phyloP scores from a whole-genome alignment of 2,329 filamentous ascomycete genomes.

The Metarhizium rileyi region DNA sequence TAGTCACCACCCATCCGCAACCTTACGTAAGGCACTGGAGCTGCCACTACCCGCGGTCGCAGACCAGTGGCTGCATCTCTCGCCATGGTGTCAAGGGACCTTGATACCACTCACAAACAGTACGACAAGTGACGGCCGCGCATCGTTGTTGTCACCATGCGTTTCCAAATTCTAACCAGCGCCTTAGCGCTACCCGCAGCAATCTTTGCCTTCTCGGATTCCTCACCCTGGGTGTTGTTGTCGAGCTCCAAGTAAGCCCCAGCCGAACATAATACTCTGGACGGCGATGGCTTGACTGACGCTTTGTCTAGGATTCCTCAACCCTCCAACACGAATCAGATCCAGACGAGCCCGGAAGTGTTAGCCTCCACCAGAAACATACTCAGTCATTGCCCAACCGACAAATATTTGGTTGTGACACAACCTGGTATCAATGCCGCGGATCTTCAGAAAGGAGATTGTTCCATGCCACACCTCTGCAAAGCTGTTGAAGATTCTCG shows the following conservation, averaged over 20 bases:
- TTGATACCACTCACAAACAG: slow-evolving; percentile 16
- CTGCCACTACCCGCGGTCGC: slow-evolving; percentile 12
- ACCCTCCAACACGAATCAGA: slow-evolving; percentile 26
- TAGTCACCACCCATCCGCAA: neutral
- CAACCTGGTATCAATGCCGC: slow-evolving; percentile 64
- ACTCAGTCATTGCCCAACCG: slow-evolving; percentile 60
- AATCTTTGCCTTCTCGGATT: slow-evolving; percentile 69
- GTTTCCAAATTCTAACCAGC: slow-evolving; percentile 39
- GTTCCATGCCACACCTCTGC: slow-evolving; percentile 44
- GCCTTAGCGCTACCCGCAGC: slow-evolving; percentile 46
- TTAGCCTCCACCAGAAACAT: slow-evolving; percentile 34
- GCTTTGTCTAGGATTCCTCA: slow-evolving; percentile 22
- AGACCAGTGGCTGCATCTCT: slow-evolving; percentile 8
- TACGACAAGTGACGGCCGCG: slow-evolving; percentile 6
- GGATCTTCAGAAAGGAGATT: slow-evolving; percentile 50
- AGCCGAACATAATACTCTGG: slow-evolving; percentile 7
- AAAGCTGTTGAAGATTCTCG: slow-evolving; percentile 25
- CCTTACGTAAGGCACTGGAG: slow-evolving; percentile 19
- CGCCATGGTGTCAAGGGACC: slow-evolving; percentile 8
- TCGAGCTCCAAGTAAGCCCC: slow-evolving; percentile 67
- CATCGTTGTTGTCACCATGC: slow-evolving; percentile 33
- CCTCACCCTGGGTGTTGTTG: slow-evolving; percentile 81
- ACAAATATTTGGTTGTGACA: slow-evolving; percentile 66
- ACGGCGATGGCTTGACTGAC: slow-evolving; percentile 4
- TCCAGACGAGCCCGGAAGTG: slow-evolving; percentile 39